These are phyloP conservation scores for Hysterium pulicare DNA, from an alignment of 2,329 filamentous ascomycete genomes.

Conservation along the genomic window DNA sequence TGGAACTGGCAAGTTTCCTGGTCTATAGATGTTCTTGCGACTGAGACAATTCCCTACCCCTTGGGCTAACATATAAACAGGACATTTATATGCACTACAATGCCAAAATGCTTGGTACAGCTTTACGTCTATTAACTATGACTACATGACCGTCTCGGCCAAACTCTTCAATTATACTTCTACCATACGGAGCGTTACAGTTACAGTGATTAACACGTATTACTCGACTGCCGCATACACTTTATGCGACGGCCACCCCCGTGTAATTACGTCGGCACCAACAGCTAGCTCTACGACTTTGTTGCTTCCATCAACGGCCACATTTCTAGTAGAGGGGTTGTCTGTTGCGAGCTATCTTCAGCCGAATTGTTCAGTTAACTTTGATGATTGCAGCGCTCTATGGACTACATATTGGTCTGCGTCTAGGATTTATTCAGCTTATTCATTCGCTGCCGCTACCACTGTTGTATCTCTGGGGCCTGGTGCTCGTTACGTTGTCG, in stretches of 20 bases:
- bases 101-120: conserved; percentile 16
- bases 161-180: conserved; percentile 5
- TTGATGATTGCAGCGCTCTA: conserved; percentile 12
- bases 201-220: conserved; percentile 11
- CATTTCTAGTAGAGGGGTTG: conserved; percentile 9
- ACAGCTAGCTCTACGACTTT: conserved; percentile 12
- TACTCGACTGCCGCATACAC: conserved; percentile 13
- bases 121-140: conserved; percentile 9
- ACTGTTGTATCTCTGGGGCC: conserved; percentile 11
- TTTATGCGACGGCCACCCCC: conserved; percentile 16
- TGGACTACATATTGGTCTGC: conserved; percentile 16
- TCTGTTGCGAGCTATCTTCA: conserved; percentile 2
- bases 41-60: no score
- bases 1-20: conserved; percentile 9
- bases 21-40: background rate
- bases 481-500: conserved; percentile 10
- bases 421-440: conserved; percentile 11
- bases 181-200: conserved; percentile 12
- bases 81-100: conserved; percentile 13
- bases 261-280: conserved; percentile 14
- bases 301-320: conserved; percentile 9
- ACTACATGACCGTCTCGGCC: conserved; percentile 8
- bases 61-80: conserved; percentile 3
- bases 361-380: conserved; percentile 14
- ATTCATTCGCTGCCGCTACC: conserved; percentile 11